phyloP scores from a whole-genome alignment of 331 rosid genomes.

The Quercus tomentella region DNA sequence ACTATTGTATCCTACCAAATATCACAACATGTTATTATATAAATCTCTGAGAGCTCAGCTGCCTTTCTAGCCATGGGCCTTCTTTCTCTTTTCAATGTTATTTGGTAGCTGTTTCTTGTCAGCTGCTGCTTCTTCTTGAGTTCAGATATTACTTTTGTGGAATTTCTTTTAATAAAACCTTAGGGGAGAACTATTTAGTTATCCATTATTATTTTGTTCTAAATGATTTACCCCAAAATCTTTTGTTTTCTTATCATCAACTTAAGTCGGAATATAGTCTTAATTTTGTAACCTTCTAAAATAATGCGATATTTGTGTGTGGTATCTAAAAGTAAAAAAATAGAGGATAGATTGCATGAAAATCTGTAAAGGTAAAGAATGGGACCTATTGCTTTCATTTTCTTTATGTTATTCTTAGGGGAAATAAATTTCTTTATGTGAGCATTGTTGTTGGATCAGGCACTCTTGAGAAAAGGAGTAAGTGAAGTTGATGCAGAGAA shows the following conservation, averaged over 20 bases:
- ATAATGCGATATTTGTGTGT: neutral
- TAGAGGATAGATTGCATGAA: neutral
- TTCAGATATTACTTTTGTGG: neutral
- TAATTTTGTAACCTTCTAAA: neutral
- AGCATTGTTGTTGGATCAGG: slow-evolving; percentile 48
- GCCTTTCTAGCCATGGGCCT: neutral
- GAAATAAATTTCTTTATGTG: slow-evolving; percentile 1
- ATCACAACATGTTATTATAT: neutral
- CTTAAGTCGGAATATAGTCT: too few species aligned
- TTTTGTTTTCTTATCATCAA: neutral
- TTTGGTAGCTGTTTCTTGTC: neutral
- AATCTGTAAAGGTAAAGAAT: neutral
- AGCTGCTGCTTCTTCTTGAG: neutral
- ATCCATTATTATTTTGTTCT: neutral
- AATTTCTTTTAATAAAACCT: neutral
- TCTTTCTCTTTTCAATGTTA: neutral
- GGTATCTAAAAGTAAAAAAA: neutral
- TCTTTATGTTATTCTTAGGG: slow-evolving; percentile 2
- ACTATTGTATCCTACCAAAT: neutral
- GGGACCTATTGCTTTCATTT: neutral
- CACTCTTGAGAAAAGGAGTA: slow-evolving; percentile 75
- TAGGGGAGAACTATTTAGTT: neutral
- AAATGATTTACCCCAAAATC: neutral
- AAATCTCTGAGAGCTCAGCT: neutral
- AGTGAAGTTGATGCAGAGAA: slow-evolving; percentile 63